A percentile compares a stretch with the other conserved stretches of the same genome.
Conservation (phyloP, 2,329 filamentous ascomycete species). For the Diplocarpon rosae region DNA sequence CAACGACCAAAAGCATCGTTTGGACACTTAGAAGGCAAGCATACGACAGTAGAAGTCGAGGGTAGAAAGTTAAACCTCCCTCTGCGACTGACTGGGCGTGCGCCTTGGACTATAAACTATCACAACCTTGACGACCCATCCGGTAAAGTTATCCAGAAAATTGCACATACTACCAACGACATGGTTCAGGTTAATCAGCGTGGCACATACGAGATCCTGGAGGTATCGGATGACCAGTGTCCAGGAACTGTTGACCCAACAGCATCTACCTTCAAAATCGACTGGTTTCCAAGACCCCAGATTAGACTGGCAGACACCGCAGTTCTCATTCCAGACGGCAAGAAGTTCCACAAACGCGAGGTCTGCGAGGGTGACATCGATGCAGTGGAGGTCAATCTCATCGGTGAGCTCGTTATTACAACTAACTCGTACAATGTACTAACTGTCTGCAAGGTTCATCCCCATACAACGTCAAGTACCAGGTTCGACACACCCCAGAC, state of each 20-base stretch:
- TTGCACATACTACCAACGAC: slow-evolving; percentile 50
- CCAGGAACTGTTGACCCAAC: slow-evolving; percentile 67
- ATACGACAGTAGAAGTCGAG: slow-evolving; percentile 65
- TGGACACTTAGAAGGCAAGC: slow-evolving; percentile 72
- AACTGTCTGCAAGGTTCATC: slow-evolving; percentile 46
- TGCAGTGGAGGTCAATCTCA: slow-evolving; percentile 68
- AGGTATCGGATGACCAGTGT: slow-evolving; percentile 69
- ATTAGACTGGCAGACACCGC: slow-evolving; percentile 56
- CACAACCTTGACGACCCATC: slow-evolving; percentile 48
- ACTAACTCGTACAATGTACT: not conserved
- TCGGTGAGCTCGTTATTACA: slow-evolving; percentile 43
- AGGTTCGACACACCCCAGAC: slow-evolving; percentile 60
- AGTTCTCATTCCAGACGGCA: slow-evolving; percentile 42
- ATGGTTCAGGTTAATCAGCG: slow-evolving; percentile 51
- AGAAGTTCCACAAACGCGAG: slow-evolving; percentile 59
- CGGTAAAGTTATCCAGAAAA: slow-evolving; percentile 35
- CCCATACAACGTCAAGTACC: slow-evolving; percentile 75
- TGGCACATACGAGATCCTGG: slow-evolving; percentile 71
- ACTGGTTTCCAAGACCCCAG: slow-evolving; percentile 74
- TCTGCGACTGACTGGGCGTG: slow-evolving; percentile 72
- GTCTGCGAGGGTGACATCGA: slow-evolving; percentile 95
- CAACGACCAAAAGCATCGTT: slow-evolving; percentile 83
- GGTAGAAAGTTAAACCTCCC: slow-evolving; percentile 64
- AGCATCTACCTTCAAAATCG: slow-evolving; percentile 66
- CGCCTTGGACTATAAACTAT: slow-evolving; percentile 74